Evolutionary conservation across 176 grass and related monocot species (phyloP).

Genomic region (Rhipidocladum racemiflorum): DNA sequence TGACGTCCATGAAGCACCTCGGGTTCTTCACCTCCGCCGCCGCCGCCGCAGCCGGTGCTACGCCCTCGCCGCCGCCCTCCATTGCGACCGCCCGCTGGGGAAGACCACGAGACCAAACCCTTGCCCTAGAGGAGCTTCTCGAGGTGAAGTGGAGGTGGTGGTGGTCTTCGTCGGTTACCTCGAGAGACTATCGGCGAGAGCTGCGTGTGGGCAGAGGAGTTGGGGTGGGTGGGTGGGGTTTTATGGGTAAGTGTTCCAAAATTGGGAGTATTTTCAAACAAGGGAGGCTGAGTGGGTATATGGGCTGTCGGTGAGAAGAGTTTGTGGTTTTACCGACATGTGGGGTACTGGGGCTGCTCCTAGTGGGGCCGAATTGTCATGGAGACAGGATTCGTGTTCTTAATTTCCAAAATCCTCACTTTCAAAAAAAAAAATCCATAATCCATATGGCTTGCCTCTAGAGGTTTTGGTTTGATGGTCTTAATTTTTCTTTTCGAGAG

Average conservation of each 20-base stretch:
- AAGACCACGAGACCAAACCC: slow-evolving; percentile 34
- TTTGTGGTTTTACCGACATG: neutral
- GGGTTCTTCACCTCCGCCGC: slow-evolving; percentile 50
- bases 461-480: neutral
- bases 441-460: neutral
- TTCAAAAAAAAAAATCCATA: neutral
- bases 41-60: neutral
- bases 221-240: neutral
- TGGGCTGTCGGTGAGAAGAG: neutral
- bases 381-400: neutral
- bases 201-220: neutral
- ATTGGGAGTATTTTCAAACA: neutral
- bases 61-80: slow-evolving; percentile 31
- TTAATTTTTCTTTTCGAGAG: neutral
- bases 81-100: slow-evolving; percentile 22
- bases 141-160: slow-evolving; percentile 6
- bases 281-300: neutral
- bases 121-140: slow-evolving; percentile 26
- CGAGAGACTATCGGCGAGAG: slow-evolving; percentile 29
- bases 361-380: neutral
- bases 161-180: slow-evolving; percentile 28
- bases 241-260: slow-evolving; percentile 17
- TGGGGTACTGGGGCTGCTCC: neutral
- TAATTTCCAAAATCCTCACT: neutral
- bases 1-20: slow-evolving; percentile 80